Evolutionary conservation across 2,329 filamentous ascomycete genomes (phyloP).

Genomic region (Calonectria hawksworthii): DNA sequence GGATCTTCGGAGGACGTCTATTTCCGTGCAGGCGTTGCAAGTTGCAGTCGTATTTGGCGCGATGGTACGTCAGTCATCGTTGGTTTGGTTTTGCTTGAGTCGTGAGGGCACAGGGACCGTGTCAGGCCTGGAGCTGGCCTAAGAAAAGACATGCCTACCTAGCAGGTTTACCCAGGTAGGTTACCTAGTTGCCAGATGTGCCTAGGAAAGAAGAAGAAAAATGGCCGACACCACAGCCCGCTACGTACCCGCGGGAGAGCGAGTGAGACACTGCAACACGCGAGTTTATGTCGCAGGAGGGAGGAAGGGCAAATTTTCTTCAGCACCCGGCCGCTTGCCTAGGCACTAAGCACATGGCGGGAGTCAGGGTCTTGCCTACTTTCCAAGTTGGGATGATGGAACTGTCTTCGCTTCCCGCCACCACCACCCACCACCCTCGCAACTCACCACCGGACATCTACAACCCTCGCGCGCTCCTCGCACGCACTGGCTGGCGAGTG

Average conservation of each 20-base stretch:
- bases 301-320: background rate
- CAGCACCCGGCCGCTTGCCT: background rate
- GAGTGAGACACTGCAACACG: background rate
- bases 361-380: constrained; percentile 21
- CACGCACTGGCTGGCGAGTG: background rate
- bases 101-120: constrained; percentile 4
- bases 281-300: background rate
- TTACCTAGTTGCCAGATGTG: background rate
- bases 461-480: background rate
- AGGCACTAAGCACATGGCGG: background rate
- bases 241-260: background rate
- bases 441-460: background rate
- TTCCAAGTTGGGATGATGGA: background rate
- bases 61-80: constrained; percentile 17
- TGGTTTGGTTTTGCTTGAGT: constrained; percentile 18
- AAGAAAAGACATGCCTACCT: background rate
- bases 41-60: constrained; percentile 19
- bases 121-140: background rate
- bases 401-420: constrained; percentile 3
- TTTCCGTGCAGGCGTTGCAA: constrained; percentile 10
- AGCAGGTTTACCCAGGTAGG: background rate
- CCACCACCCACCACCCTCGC: constrained; percentile 1
- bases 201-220: background rate
- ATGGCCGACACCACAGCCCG: background rate
- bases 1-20: constrained; percentile 11